A percentile compares a stretch with the other conserved stretches of the same genome.
These are phyloP conservation scores for Lathyrus sativus DNA, from an alignment of 306 rosid species.

Conservation along the genomic window DNA sequence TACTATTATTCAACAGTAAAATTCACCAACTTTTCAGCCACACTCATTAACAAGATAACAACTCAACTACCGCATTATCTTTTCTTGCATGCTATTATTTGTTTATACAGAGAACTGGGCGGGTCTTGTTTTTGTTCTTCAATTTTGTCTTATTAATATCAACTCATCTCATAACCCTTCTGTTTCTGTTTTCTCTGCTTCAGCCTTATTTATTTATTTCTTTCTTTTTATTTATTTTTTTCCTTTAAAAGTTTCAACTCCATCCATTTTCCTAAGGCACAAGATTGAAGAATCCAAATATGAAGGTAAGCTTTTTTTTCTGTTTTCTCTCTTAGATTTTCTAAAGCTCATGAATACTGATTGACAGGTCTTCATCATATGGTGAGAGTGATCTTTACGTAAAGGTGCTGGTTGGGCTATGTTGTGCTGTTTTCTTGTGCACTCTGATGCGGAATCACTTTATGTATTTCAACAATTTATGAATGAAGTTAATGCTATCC, in stretches of 20 bases:
- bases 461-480: not conserved
- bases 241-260: not conserved
- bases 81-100: not conserved
- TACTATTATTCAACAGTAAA: too few species aligned
- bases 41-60: slow-evolving; percentile 19
- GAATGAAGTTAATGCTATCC: not conserved
- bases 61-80: not conserved
- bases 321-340: not conserved
- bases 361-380: not conserved
- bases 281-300: slow-evolving; percentile 20
- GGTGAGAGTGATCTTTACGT: slow-evolving; percentile 44
- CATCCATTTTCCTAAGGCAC: slow-evolving; percentile 3
- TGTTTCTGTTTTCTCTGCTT: not conserved
- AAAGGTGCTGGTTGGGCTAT: too few species aligned
- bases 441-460: not conserved
- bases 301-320: slow-evolving; percentile 38
- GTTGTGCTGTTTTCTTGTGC: slow-evolving; percentile 17
- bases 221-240: not conserved
- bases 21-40: slow-evolving; percentile 25
- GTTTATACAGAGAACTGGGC: not conserved
- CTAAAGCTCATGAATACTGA: not conserved
- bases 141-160: too few species aligned
- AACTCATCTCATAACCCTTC: too few species aligned
- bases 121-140: too few species aligned
- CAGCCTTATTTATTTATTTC: not conserved